Percentiles rank a stretch among this genome's conserved stretches.
These are phyloP conservation scores for Eutreptiella sp. DNA, from an alignment of 208 protist genomes.

Conservation along the genomic window DNA sequence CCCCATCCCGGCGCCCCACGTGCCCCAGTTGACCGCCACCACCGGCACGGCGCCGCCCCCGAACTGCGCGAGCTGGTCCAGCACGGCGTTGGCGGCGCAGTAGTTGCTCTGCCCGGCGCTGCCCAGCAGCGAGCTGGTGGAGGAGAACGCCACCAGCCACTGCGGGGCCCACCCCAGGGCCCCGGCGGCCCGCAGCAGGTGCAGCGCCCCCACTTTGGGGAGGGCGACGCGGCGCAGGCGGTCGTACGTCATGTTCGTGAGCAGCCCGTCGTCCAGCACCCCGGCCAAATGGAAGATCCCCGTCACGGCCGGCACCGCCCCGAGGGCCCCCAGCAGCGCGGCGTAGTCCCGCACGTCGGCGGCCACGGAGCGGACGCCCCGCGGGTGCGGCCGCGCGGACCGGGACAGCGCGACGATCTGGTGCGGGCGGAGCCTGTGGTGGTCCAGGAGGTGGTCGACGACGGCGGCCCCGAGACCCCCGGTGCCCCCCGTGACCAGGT, in stretches of 20 bases:
- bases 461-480: constrained; percentile 31
- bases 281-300: constrained; percentile 38
- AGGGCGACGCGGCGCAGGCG: not conserved
- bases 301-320: not conserved
- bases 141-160: constrained; percentile 37
- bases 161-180: not conserved
- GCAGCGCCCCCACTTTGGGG: constrained; percentile 27
- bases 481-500: constrained; percentile 36
- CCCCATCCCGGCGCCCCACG: constrained; percentile 40
- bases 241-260: constrained; percentile 17
- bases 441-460: constrained; percentile 15
- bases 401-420: constrained; percentile 30
- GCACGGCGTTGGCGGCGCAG: constrained; percentile 35
- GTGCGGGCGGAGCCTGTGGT: not conserved
- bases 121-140: constrained; percentile 36
- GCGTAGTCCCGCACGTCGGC: not conserved
- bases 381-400: not conserved
- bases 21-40: constrained; percentile 34
- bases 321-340: not conserved
- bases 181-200: not conserved
- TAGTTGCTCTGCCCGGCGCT: constrained; percentile 42
- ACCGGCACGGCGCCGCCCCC: constrained; percentile 1
- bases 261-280: constrained; percentile 29
- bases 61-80: constrained; percentile 35
- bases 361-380: not conserved